These are phyloP conservation scores for Quercus robur DNA, from an alignment of 306 rosid genomes.

Conservation along the genomic window DNA sequence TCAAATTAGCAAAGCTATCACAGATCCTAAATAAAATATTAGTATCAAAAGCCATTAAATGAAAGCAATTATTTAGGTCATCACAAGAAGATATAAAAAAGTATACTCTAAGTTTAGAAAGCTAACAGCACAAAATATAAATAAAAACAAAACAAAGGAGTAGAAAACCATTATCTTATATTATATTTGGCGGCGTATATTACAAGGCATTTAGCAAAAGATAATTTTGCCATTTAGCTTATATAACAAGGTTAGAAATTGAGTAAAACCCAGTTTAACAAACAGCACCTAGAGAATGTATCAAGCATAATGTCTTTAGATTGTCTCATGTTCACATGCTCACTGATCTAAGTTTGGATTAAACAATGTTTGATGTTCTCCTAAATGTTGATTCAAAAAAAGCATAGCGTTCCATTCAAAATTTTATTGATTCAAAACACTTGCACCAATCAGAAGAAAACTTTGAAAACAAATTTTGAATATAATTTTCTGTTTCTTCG, in stretches of 20 bases:
- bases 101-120: neutral
- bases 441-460: no score
- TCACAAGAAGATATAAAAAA: neutral
- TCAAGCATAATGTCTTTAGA: constrained; percentile 2
- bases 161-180: neutral
- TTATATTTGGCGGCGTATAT: no score
- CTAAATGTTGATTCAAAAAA: neutral
- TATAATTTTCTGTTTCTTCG: neutral
- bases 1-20: neutral
- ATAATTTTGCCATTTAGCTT: neutral
- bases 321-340: neutral
- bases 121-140: neutral
- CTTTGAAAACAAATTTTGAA: neutral
- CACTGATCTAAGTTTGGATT: neutral
- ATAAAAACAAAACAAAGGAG: neutral
- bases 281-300: neutral
- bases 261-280: neutral
- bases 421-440: no score
- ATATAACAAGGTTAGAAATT: neutral
- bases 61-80: neutral
- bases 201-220: no score
- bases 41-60: neutral
- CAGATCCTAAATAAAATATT: neutral
- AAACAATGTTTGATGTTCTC: neutral
- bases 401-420: neutral